Conservation (phyloP, 148 eudicot species). For the Nyssa sinensis region DNA sequence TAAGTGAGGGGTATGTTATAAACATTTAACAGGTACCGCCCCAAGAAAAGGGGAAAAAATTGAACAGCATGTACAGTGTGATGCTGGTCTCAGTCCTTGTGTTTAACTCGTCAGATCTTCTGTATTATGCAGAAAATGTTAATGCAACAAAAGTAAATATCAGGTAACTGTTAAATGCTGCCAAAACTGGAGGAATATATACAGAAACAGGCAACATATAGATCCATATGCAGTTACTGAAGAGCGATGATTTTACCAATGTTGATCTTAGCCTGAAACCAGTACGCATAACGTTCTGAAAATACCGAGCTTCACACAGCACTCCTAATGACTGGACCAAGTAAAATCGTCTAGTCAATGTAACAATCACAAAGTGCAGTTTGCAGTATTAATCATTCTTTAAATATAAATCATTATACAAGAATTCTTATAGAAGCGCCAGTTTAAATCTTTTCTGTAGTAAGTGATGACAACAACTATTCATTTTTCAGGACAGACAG, state of each 20-base stretch:
- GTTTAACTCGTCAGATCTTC: too few relatives aligned
- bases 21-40: neutral
- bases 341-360: constrained; percentile 6
- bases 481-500: too few relatives aligned
- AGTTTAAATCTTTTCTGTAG: constrained; percentile 20
- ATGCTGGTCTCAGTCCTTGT: neutral
- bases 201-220: neutral
- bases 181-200: neutral
- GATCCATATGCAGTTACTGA: neutral
- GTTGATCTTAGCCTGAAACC: constrained; percentile 63
- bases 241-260: constrained; percentile 34
- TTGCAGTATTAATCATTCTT: neutral
- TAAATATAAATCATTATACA: constrained; percentile 4
- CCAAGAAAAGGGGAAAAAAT: neutral
- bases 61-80: neutral
- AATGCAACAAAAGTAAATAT: neutral
- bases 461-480: too few relatives aligned
- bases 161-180: neutral
- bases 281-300: constrained; percentile 58
- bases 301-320: constrained; percentile 61
- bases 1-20: neutral
- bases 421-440: constrained; percentile 7
- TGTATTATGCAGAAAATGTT: neutral
- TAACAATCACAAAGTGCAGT: constrained; percentile 4
- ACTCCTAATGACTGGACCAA: constrained; percentile 49